Evolutionary conservation across 495 filamentous ascomycete species (phyloP).

Genomic region (Lineolata rhizophorae): DNA sequence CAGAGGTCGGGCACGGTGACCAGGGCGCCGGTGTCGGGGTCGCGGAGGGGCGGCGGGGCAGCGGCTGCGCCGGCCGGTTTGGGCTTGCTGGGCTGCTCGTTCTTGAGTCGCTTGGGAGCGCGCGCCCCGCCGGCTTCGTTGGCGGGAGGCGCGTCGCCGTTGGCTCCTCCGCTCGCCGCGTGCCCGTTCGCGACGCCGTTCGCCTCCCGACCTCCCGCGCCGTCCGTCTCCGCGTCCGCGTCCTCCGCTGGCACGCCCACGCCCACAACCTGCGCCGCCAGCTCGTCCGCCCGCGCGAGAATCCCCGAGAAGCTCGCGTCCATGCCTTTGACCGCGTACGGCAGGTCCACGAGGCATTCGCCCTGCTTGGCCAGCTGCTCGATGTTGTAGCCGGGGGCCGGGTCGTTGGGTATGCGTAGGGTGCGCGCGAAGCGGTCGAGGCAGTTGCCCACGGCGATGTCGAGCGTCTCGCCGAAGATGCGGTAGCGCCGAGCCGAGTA

Average conservation of each 20-base stretch:
- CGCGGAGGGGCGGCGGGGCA: too few relatives aligned
- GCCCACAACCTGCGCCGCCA: conserved; percentile 40
- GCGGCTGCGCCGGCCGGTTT: too few relatives aligned
- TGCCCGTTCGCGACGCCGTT: too few relatives aligned
- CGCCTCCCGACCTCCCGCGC: too few relatives aligned
- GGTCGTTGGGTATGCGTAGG: conserved; percentile 79
- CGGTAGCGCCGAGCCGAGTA: conserved; percentile 86
- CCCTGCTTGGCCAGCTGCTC: conserved; percentile 79
- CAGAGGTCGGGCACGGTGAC: conserved; percentile 77
- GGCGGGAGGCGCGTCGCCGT: too few relatives aligned
- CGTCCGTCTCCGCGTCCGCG: conserved; percentile 4
- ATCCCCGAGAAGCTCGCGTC: conserved; percentile 91
- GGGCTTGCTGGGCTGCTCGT: too few relatives aligned
- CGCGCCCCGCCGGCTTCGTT: conserved; percentile 8
- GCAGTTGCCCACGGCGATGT: conserved; percentile 95
- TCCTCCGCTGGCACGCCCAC: conserved; percentile 4
- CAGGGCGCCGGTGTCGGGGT: conserved; percentile 18
- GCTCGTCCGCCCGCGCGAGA: conserved; percentile 52
- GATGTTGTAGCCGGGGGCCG: conserved; percentile 92
- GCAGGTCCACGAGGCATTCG: conserved; percentile 52
- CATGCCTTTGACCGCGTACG: conserved; percentile 96
- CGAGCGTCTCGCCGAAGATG: conserved; percentile 92
- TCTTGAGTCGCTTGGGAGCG: too few relatives aligned
- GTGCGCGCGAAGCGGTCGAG: conserved; percentile 88
- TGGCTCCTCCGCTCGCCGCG: too few relatives aligned